Evolutionary conservation across 2,329 filamentous ascomycete genomes (phyloP).

Genomic region (Phymatotrichopsis omnivora): DNA sequence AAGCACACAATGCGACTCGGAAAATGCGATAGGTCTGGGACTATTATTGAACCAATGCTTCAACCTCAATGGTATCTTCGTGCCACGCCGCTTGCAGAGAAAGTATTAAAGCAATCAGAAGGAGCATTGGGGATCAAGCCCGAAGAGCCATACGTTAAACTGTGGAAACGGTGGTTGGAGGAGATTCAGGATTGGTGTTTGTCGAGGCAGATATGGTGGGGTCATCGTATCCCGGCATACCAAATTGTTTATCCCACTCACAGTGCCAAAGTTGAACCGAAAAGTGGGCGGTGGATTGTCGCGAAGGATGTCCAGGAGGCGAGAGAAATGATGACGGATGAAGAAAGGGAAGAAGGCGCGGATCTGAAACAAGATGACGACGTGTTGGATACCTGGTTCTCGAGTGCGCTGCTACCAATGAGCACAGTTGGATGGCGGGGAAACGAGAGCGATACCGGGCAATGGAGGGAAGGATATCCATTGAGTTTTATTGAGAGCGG

Average conservation of each 20-base stretch:
- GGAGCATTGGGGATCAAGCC: slow-evolving; percentile 22
- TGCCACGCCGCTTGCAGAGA: slow-evolving; percentile 27
- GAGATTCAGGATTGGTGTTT: slow-evolving; percentile 30
- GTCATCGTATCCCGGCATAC: slow-evolving; percentile 30
- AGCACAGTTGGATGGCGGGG: slow-evolving; percentile 28
- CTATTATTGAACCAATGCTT: slow-evolving; percentile 28
- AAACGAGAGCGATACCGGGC: not conserved
- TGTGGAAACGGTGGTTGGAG: slow-evolving; percentile 25
- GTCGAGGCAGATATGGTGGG: slow-evolving; percentile 31
- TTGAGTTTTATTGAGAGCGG: slow-evolving; percentile 30
- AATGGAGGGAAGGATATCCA: slow-evolving; percentile 26
- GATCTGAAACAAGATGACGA: slow-evolving; percentile 26
- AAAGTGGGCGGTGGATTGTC: slow-evolving; percentile 27
- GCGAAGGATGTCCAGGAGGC: slow-evolving; percentile 24
- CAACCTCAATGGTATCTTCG: slow-evolving; percentile 30
- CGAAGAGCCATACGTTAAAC: slow-evolving; percentile 10
- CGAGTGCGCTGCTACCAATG: slow-evolving; percentile 29
- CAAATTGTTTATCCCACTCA: slow-evolving; percentile 14
- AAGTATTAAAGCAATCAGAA: slow-evolving; percentile 15
- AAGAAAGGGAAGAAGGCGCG: slow-evolving; percentile 16
- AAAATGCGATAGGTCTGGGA: slow-evolving; percentile 27
- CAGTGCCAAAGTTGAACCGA: slow-evolving; percentile 1
- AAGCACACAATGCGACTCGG: slow-evolving; percentile 23
- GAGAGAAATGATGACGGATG: slow-evolving; percentile 19
- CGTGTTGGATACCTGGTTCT: slow-evolving; percentile 31